These are phyloP conservation scores for Coelastrella sp. DNA, from an alignment of 139 green algal species.

Conservation along the genomic window DNA sequence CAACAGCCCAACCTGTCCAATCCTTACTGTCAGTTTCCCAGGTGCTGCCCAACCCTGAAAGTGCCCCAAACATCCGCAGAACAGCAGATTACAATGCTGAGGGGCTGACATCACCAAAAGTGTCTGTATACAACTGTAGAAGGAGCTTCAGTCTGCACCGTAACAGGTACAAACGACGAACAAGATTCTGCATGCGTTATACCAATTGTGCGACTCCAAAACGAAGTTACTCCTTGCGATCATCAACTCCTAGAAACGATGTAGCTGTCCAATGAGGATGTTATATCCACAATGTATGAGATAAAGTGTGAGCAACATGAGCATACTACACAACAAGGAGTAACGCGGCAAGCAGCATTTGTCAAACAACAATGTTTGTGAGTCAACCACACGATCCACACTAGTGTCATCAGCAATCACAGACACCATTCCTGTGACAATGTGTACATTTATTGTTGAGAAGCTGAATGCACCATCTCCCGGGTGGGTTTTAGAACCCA, in stretches of 20 bases:
- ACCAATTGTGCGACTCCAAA: neutral
- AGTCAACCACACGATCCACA: no score
- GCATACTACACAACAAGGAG: neutral
- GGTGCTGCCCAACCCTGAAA: neutral
- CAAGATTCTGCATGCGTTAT: neutral
- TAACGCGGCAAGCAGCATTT: no score
- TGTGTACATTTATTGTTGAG: no score
- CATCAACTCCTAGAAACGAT: neutral
- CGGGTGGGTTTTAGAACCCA: no score
- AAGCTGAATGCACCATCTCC: no score
- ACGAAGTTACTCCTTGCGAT: neutral
- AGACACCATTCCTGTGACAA: no score
- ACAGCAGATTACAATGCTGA: neutral
- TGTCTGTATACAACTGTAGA: neutral
- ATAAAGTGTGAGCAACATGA: neutral
- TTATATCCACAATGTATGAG: neutral
- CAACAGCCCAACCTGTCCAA: neutral
- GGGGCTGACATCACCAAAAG: neutral
- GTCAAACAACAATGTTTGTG: no score
- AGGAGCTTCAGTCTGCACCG: neutral
- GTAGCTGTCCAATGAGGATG: neutral
- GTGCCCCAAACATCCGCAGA: neutral
- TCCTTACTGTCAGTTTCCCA: neutral
- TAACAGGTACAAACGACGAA: neutral
- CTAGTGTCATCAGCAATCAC: no score